These are phyloP conservation scores for Penicillium concentricum DNA, from an alignment of 2,329 filamentous ascomycete species.

Conservation along the genomic window DNA sequence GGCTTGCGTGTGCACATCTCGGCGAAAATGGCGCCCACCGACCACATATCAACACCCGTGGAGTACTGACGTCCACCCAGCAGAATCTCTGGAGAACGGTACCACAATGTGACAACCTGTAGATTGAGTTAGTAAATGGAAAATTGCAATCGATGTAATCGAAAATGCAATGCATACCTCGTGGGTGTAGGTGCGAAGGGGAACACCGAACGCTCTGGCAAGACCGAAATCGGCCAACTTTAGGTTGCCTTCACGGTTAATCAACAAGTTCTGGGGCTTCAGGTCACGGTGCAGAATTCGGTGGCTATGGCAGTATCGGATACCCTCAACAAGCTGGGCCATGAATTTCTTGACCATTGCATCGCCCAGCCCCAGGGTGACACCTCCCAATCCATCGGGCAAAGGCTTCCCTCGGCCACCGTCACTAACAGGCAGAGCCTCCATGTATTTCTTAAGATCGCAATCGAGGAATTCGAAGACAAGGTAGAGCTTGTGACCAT, in stretches of 20 bases:
- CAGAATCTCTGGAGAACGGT: conserved; percentile 85
- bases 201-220: conserved; percentile 86
- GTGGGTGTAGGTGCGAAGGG: conserved; percentile 87
- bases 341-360: conserved; percentile 91
- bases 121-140: conserved; percentile 7
- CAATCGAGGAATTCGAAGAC: conserved; percentile 90
- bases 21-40: conserved; percentile 88
- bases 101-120: conserved; percentile 87
- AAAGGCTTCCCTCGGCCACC: conserved; percentile 82
- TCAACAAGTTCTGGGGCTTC: conserved; percentile 87
- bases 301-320: conserved; percentile 86
- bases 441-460: conserved; percentile 96
- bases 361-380: conserved; percentile 71
- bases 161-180: conserved; percentile 53
- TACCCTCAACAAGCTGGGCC: conserved; percentile 79
- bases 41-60: conserved; percentile 96
- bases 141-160: neutral
- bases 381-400: conserved; percentile 68
- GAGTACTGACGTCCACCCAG: conserved; percentile 89
- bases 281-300: conserved; percentile 83
- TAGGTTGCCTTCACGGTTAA: conserved; percentile 80
- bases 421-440: conserved; percentile 78
- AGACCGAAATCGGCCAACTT: conserved; percentile 90
- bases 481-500: conserved; percentile 91
- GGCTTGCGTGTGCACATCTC: conserved; percentile 96